Conservation (phyloP, 2,329 filamentous ascomycete species). For the Taxawa tesnikishii region DNA sequence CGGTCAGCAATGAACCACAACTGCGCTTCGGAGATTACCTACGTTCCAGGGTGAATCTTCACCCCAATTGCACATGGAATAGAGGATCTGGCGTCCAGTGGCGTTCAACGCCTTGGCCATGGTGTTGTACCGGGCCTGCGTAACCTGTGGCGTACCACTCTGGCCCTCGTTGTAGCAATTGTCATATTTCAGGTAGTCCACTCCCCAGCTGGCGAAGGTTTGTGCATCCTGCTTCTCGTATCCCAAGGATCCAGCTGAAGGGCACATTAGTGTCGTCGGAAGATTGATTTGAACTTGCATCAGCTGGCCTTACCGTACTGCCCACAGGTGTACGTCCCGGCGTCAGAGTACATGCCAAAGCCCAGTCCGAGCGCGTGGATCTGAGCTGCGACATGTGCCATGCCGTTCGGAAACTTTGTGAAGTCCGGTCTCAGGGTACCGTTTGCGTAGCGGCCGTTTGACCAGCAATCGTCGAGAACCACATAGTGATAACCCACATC, state of each 20-base stretch:
- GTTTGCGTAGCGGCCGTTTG: conserved; percentile 29
- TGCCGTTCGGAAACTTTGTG: conserved; percentile 33
- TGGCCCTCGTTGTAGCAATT: conserved; percentile 46
- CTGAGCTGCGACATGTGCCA: conserved; percentile 32
- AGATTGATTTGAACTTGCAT: background rate
- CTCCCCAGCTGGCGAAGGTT: conserved; percentile 45
- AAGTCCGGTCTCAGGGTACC: conserved; percentile 29
- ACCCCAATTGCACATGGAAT: conserved; percentile 21
- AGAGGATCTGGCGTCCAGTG: conserved; percentile 32
- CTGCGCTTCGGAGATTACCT: too few species aligned
- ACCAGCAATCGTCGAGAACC: conserved; percentile 43
- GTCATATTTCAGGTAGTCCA: conserved; percentile 50
- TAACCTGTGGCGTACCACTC: conserved; percentile 32
- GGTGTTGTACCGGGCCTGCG: conserved; percentile 33
- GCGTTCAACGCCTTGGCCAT: conserved; percentile 37
- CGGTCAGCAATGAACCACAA: too few species aligned
- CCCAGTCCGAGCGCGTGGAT: conserved; percentile 36
- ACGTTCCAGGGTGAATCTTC: conserved; percentile 24
- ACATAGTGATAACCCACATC: conserved; percentile 40
- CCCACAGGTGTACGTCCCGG: conserved; percentile 30
- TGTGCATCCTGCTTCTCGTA: conserved; percentile 46
- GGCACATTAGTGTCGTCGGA: too few species aligned
- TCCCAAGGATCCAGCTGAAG: conserved; percentile 32
- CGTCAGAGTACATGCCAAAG: conserved; percentile 42
- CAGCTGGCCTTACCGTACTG: conserved; percentile 11